Percentiles rank a stretch among this genome's conserved stretches.
Conservation (phyloP, 805 yeast species). For the Metschnikowia picachoensis region DNA sequence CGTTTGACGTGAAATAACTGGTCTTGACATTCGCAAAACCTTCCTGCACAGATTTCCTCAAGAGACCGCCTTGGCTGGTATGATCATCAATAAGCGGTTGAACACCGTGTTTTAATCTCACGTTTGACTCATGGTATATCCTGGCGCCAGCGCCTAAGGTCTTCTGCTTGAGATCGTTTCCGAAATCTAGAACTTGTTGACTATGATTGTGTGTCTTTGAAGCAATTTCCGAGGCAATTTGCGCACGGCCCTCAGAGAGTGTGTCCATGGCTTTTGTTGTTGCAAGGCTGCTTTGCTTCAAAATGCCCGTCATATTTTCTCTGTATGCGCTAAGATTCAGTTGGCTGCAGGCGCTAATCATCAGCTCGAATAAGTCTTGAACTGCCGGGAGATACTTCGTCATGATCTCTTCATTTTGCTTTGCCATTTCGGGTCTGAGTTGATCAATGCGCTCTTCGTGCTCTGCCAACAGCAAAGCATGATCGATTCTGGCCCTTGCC, state of each 20-base stretch:
- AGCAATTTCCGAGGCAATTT: neutral
- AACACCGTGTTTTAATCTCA: neutral
- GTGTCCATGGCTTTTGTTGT: neutral
- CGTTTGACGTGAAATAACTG: neutral
- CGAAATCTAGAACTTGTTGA: neutral
- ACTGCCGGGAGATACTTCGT: neutral
- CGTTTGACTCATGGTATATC: neutral
- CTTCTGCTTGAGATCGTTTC: neutral
- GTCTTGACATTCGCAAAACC: neutral
- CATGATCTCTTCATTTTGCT: neutral
- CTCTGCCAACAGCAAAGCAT: neutral
- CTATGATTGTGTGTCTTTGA: neutral
- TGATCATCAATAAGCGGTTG: neutral
- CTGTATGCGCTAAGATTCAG: neutral
- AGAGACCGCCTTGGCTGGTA: neutral
- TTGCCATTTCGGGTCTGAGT: neutral
- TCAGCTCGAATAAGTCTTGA: neutral
- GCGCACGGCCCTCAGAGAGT: neutral
- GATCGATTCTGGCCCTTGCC: neutral
- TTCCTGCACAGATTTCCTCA: neutral
- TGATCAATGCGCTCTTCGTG: neutral
- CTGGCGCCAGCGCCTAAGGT: slow-evolving; percentile 4
- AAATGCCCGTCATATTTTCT: neutral
- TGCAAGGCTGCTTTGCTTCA: neutral
- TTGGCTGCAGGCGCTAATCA: neutral